phyloP scores from a whole-genome alignment of 1,284 basidiomycete species.

The Fomitopsis palustris region DNA sequence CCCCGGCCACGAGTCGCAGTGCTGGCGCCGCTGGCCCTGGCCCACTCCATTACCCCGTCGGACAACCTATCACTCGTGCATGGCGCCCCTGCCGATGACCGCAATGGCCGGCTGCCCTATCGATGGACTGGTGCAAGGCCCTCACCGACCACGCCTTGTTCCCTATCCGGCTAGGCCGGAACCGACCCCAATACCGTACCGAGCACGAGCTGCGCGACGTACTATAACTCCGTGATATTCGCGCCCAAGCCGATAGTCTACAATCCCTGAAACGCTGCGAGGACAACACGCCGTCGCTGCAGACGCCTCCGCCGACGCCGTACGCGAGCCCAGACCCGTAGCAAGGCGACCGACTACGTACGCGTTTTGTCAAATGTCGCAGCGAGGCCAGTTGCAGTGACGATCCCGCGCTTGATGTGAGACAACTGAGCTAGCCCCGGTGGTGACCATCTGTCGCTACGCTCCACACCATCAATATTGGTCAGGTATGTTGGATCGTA shows the following conservation, averaged over 20 bases:
- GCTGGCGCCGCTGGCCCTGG: background rate
- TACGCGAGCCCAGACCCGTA: background rate
- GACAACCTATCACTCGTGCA: background rate
- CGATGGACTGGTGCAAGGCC: background rate
- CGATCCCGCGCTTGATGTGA: background rate
- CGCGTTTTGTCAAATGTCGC: background rate
- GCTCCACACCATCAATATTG: background rate
- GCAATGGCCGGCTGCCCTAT: background rate
- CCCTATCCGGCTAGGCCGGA: background rate
- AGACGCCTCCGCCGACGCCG: background rate
- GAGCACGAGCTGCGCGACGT: background rate
- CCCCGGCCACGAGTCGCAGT: background rate
- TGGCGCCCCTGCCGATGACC: background rate
- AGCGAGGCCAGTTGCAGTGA: background rate
- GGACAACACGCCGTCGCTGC: background rate
- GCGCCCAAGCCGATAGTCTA: background rate
- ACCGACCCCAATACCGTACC: background rate
- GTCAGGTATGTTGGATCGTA: background rate
- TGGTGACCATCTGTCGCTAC: background rate
- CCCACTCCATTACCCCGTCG: background rate
- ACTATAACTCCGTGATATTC: background rate
- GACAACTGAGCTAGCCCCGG: background rate
- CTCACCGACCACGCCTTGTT: background rate
- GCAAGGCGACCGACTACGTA: background rate
- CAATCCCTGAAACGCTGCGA: background rate